Conservation (phyloP, 768 basidiomycete species). For the Agrocybe chaxingu region DNA sequence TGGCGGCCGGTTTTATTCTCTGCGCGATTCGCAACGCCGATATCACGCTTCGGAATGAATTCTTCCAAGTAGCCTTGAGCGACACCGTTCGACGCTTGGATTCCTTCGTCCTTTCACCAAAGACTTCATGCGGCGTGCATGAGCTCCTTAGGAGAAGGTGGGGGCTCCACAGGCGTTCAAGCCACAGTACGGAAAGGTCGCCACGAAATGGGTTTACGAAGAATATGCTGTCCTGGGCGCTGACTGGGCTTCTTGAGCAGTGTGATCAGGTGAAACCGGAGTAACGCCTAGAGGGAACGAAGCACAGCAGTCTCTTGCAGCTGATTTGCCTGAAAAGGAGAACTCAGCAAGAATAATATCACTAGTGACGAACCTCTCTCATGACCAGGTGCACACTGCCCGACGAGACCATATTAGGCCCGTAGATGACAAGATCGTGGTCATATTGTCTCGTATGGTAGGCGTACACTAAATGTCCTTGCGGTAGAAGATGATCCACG, state of each 20-base stretch:
- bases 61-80: not conserved
- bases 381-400: not conserved
- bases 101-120: no score
- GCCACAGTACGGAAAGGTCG: no score
- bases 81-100: not conserved
- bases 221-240: no score
- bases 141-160: no score
- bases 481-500: slow-evolving; percentile 33
- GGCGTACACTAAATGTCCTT: slow-evolving; percentile 45
- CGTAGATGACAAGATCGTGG: slow-evolving; percentile 24
- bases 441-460: slow-evolving; percentile 39
- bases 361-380: not conserved
- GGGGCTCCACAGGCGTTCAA: no score
- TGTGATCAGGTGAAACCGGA: not conserved
- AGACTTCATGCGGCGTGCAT: no score
- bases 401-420: not conserved
- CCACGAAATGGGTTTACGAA: no score
- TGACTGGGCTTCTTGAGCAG: not conserved
- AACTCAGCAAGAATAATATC: no score
- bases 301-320: no score
- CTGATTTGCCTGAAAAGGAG: no score
- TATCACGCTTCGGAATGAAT: not conserved
- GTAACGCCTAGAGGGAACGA: no score
- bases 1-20: not conserved
- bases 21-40: no score